Percentiles rank a stretch among this genome's conserved stretches.
These are phyloP conservation scores for Diaporthe ilicicola DNA, from an alignment of 2,329 filamentous ascomycete genomes.

Conservation along the genomic window DNA sequence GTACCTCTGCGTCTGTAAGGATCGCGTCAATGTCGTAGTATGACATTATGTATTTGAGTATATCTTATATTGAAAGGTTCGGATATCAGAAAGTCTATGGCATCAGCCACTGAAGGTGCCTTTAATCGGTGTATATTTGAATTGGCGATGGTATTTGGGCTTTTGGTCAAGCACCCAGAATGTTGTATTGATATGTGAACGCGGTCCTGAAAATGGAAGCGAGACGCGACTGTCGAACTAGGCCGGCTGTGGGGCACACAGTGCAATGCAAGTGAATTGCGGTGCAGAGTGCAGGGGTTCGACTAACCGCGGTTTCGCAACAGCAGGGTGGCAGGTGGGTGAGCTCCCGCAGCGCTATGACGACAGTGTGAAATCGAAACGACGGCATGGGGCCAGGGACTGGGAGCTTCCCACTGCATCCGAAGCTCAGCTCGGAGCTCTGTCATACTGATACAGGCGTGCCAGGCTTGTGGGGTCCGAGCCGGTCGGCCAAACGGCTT, in stretches of 20 bases:
- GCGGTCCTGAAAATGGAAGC: constrained; percentile 11
- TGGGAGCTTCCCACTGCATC: constrained; percentile 28
- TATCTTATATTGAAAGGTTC: background rate
- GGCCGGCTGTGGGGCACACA: background rate
- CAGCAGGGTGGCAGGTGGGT: background rate
- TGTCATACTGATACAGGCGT: background rate
- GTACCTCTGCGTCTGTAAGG: constrained; percentile 82
- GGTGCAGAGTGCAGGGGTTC: background rate
- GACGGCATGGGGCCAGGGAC: background rate
- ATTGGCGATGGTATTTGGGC: background rate
- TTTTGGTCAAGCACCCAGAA: background rate
- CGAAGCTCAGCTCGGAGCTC: constrained; percentile 30
- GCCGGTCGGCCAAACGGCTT: constrained; percentile 22
- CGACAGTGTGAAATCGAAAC: constrained; percentile 19
- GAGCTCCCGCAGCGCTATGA: constrained; percentile 12
- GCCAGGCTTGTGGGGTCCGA: constrained; percentile 14
- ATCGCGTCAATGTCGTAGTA: constrained; percentile 90
- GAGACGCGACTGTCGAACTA: constrained; percentile 17
- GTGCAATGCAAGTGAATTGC: background rate
- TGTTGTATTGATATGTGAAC: constrained; percentile 22
- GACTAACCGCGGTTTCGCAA: background rate
- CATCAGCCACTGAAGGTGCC: background rate
- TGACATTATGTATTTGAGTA: constrained; percentile 57
- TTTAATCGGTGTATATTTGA: background rate
- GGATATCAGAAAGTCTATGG: background rate